Conservation (phyloP, 495 filamentous ascomycete species). For the Neurospora discreta region DNA sequence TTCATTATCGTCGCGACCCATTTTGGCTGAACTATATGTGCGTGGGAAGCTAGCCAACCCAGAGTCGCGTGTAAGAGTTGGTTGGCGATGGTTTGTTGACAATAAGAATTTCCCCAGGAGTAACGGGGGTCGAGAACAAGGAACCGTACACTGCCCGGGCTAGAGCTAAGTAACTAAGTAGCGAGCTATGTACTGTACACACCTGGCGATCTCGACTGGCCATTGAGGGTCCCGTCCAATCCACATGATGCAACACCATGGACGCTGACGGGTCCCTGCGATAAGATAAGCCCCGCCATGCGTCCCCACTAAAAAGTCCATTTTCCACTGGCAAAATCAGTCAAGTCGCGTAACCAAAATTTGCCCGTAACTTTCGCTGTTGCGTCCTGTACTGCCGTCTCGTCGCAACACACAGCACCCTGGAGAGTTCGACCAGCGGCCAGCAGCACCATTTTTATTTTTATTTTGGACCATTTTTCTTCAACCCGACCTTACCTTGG, state of each 20-base stretch:
- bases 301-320: slow-evolving; percentile 27
- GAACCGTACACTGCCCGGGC: no score
- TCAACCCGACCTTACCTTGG: neutral
- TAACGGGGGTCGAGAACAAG: neutral
- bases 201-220: no score
- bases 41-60: neutral
- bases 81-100: neutral
- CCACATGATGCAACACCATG: neutral
- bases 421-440: neutral
- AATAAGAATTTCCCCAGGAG: neutral
- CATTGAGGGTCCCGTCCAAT: neutral
- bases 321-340: neutral
- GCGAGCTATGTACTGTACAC: no score
- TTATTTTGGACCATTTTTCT: no score
- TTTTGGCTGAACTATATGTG: slow-evolving; percentile 1
- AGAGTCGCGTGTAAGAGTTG: neutral
- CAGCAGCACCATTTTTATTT: neutral
- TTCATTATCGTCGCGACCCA: slow-evolving; percentile 29
- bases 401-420: neutral
- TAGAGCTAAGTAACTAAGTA: no score
- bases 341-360: neutral
- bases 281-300: slow-evolving; percentile 28
- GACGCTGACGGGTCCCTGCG: slow-evolving; percentile 2
- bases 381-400: neutral
- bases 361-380: neutral